phyloP scores from a whole-genome alignment of 2,329 filamentous ascomycete genomes.

The Hypocrella siamensis region DNA sequence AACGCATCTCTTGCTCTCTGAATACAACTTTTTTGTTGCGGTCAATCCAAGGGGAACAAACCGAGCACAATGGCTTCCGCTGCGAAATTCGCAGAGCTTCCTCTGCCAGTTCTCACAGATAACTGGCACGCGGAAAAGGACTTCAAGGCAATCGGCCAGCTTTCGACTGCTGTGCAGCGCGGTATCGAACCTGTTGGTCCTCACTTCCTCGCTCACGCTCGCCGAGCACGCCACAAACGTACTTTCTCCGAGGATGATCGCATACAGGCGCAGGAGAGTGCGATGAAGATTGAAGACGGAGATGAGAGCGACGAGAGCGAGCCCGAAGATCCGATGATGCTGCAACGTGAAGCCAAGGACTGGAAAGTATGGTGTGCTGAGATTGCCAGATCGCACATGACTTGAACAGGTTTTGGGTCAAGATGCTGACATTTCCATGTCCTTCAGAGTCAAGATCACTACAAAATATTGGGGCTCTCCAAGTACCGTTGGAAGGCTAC shows the following conservation, averaged over 20 bases:
- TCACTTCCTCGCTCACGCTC: conserved; percentile 94
- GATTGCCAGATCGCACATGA: too few relatives aligned
- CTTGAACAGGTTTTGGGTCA: too few relatives aligned
- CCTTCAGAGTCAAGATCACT: conserved; percentile 78
- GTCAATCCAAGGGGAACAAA: conserved; percentile 4
- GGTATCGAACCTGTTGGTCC: conserved; percentile 92
- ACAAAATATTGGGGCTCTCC: conserved; percentile 83
- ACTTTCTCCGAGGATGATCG: conserved; percentile 98
- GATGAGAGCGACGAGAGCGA: conserved; percentile 88
- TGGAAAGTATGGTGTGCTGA: conserved; percentile 98
- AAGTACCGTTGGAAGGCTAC: conserved; percentile 88
- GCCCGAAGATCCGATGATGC: conserved; percentile 80
- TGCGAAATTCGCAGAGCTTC: conserved; percentile 37
- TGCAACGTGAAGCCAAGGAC: conserved; percentile 90
- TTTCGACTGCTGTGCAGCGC: conserved; percentile 66
- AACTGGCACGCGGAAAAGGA: conserved; percentile 82
- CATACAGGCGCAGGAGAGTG: conserved; percentile 86
- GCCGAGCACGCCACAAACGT: conserved; percentile 87
- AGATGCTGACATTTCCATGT: neutral
- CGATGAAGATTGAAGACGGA: conserved; percentile 88
- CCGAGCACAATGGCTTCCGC: conserved; percentile 50
- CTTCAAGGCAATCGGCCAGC: conserved; percentile 68
- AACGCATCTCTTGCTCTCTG: too few relatives aligned
- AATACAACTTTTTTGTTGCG: conserved; percentile 7
- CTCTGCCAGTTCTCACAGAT: conserved; percentile 60